Conservation (phyloP, 805 yeast species). For the Candida railenensis region DNA sequence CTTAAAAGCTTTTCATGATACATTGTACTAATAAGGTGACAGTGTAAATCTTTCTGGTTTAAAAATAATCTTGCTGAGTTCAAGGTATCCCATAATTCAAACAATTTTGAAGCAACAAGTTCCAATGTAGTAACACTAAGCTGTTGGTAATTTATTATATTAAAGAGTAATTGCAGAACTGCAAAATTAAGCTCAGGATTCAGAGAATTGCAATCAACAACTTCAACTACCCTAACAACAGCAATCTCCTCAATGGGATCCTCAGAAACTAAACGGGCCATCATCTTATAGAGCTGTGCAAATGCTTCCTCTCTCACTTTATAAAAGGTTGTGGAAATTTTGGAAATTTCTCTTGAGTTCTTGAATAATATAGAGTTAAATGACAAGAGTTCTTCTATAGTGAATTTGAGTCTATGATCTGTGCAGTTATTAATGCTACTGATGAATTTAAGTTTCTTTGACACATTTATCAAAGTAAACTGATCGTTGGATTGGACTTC, state of each 20-base stretch:
- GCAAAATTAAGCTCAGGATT: conserved; percentile 19
- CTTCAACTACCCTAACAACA: background rate
- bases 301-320: conserved; percentile 41
- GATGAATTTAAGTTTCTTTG: conserved; percentile 25
- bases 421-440: conserved; percentile 15
- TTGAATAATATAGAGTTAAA: conserved; percentile 12
- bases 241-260: background rate
- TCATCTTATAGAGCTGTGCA: conserved; percentile 26
- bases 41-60: conserved; percentile 64
- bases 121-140: conserved; percentile 8
- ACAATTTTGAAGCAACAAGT: conserved; percentile 31
- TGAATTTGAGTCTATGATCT: background rate
- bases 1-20: conserved; percentile 42
- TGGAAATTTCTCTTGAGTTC: conserved; percentile 20
- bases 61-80: conserved; percentile 59
- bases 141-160: conserved; percentile 10
- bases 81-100: conserved; percentile 57
- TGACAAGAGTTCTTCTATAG: conserved; percentile 4
- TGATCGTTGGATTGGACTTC: conserved; percentile 22
- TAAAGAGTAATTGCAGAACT: conserved; percentile 18
- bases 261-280: background rate
- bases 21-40: conserved; percentile 50
- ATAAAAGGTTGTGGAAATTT: conserved; percentile 33
- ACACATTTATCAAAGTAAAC: conserved; percentile 14
- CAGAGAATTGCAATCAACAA: conserved; percentile 4